phyloP scores from a whole-genome alignment of 176 grass and related monocot genomes.

The Luzula sylvatica region DNA sequence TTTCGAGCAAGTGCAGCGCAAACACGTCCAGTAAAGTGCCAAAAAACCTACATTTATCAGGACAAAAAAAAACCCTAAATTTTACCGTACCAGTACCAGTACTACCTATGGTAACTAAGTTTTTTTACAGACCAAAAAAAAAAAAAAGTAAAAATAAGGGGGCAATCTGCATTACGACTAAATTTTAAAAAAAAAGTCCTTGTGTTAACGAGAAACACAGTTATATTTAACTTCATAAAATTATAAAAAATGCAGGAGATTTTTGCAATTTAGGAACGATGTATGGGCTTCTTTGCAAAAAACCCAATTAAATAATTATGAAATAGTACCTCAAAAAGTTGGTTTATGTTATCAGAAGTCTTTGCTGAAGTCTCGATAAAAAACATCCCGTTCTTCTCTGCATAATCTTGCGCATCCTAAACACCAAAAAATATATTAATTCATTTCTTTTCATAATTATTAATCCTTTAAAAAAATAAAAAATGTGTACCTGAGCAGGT shows the following conservation, averaged over 20 bases:
- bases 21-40: constrained; percentile 17
- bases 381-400: constrained; percentile 61
- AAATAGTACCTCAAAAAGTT: constrained; percentile 65
- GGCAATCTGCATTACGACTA: too few relatives aligned
- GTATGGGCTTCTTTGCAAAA: background rate
- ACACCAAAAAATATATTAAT: constrained; percentile 20
- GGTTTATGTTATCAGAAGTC: constrained; percentile 75
- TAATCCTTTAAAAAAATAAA: constrained; percentile 11
- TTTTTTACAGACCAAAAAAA: background rate
- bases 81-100: background rate
- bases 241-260: background rate
- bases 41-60: constrained; percentile 15
- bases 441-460: background rate
- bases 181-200: too few relatives aligned
- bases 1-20: constrained; percentile 19
- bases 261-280: background rate
- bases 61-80: constrained; percentile 19
- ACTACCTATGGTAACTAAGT: background rate
- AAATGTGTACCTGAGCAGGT: constrained; percentile 36
- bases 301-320: background rate
- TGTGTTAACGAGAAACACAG: too few relatives aligned
- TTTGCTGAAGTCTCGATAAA: constrained; percentile 87
- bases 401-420: constrained; percentile 58
- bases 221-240: background rate
- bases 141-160: too few relatives aligned